Base-by-base conservation (phyloP, 1,139 yeast genomes). In the Geotrichum phurueaensis region DNA sequence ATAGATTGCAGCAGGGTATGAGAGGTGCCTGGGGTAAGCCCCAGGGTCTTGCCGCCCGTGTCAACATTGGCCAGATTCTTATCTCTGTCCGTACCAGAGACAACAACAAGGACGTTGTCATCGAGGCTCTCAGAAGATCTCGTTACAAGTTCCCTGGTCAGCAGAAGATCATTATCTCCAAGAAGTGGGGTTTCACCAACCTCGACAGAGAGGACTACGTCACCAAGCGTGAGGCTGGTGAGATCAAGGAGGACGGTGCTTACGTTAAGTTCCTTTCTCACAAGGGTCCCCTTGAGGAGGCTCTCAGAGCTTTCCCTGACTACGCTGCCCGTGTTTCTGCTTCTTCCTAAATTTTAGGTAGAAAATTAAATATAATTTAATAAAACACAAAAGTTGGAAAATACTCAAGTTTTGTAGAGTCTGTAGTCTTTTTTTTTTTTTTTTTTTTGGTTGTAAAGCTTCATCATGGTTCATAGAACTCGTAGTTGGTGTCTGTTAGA, bases 21-120 rank as follows among this genome's bases (percentile, higher is more conserved):
- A 92, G 99, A 89, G 96, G 96, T 86, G 99, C 99, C 78, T 94
- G 98, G 98, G 99, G 99, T 89, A 94, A 94, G 85, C 99, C 99
- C 77, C 97, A 92, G 76, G 99, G 99, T 85, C 86, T 92, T 78
- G 99, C 98, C 75, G 99, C 99, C 76, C 92, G 99, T 83, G 99
- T 94, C 79, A 84, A 84, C 83, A 94, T 94, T 81, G 99, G 99
- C 78, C 99, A 94, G 85, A 87, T 94, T 79, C 87, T 94, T 79
- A 86, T 94, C 84, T 94, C 99, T 73, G 92, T 91, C 79, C 92
- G 99, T 86, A 89, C 97, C 81, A 94, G 87, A 86, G 99, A 94
- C 82, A 82, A 86, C 76, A 91, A 91, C 96, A 90, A 91, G 86
- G 97, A 84, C 65, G 96, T 89, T 78, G 97, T 91, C 73, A 84